Conservation (phyloP, 139 green algal species). For the Chlamydomonas applanata region DNA sequence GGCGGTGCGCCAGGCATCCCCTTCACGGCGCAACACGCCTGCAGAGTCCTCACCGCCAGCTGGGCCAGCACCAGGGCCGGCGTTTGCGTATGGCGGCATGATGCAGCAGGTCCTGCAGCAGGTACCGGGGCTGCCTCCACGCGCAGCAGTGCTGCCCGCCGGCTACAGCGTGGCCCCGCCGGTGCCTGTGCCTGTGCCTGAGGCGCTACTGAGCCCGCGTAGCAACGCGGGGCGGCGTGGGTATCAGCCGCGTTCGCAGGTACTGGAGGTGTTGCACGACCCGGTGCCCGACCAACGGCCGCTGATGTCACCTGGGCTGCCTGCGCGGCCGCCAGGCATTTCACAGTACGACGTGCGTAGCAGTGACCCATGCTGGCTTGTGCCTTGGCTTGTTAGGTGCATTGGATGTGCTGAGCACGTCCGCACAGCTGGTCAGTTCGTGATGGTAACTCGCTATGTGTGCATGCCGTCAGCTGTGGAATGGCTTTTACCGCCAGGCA, state of each 20-base stretch:
- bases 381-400: not conserved
- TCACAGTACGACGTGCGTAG: conserved; percentile 11
- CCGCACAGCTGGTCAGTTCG: no score
- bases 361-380: not conserved
- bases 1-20: conserved; percentile 17
- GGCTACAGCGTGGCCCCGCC: conserved; percentile 1
- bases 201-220: not conserved
- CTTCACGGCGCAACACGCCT: not conserved
- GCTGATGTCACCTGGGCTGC: not conserved
- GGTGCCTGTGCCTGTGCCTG: not conserved
- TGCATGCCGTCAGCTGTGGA: no score
- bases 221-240: not conserved
- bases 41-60: not conserved
- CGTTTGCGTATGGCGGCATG: no score
- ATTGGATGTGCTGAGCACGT: not conserved
- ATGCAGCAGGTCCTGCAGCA: not conserved
- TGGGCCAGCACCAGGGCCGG: conserved; percentile 2
- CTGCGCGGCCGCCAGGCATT: conserved; percentile 1
- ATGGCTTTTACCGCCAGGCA: no score
- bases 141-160: not conserved
- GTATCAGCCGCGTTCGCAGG: not conserved
- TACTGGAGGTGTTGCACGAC: conserved; percentile 11
- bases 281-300: not conserved
- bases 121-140: not conserved
- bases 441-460: no score